A percentile compares a stretch with the other conserved stretches of the same genome.
Conservation (phyloP, 345 rosid species). For the Boechera divaricarpa region DNA sequence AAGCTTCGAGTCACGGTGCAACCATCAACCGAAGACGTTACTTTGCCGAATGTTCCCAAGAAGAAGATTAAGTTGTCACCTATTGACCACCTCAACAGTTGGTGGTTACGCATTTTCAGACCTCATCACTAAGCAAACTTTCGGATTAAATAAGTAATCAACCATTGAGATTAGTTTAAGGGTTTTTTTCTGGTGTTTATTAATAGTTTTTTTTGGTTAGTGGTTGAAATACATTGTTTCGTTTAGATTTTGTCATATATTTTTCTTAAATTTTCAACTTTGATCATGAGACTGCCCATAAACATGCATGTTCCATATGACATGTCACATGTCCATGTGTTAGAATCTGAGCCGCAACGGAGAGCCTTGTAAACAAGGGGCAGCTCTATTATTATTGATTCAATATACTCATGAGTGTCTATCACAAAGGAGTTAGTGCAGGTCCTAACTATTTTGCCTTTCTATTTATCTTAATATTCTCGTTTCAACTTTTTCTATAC, state of each 20-base stretch:
- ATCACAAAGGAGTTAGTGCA: neutral
- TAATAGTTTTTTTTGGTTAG: neutral
- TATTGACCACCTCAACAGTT: neutral
- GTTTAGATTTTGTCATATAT: neutral
- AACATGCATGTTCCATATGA: neutral
- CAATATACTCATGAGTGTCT: neutral
- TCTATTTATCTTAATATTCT: too few relatives aligned
- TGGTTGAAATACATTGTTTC: neutral
- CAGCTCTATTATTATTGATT: neutral
- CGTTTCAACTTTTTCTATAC: too few relatives aligned
- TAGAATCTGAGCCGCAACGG: neutral
- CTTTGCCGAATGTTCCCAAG: neutral
- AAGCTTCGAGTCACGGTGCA: neutral
- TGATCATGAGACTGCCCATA: neutral
- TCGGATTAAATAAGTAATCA: neutral
- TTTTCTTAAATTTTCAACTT: neutral
- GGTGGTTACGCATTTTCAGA: neutral
- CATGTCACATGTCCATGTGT: neutral
- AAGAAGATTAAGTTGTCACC: neutral
- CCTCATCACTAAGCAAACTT: neutral
- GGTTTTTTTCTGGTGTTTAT: neutral
- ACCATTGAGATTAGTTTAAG: neutral
- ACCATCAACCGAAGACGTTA: neutral
- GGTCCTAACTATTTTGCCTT: too few relatives aligned
- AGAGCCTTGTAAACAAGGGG: neutral